Base-by-base conservation (phyloP, 129 eudicot genomes). In the Flaveria ramosissima region DNA sequence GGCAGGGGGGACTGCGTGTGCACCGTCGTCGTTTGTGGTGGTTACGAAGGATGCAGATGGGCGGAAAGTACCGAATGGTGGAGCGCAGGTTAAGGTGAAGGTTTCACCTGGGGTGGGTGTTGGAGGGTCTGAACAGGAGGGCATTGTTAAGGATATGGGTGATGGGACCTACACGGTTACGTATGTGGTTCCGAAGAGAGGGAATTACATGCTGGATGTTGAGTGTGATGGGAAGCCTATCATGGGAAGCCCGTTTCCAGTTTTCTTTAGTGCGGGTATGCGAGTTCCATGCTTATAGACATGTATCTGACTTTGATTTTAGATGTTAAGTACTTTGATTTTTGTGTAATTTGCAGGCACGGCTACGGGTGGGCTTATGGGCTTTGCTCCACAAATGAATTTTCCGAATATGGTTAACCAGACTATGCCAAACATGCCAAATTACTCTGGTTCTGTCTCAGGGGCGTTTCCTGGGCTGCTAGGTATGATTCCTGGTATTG, bases 381-480 rank as follows among this genome's bases (percentile, higher is more conserved):
- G 97, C 51, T 74, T 90, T 77, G 84, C 86, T 52, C 94, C 94
- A 16, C 78, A 83, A 74, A 16, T 90, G 51, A 74, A 89, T 71
- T 92, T 56, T 70, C 89, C 93, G 1, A 92, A 85, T 86, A 32
- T 92, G 72, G 92, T 92, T 43, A 92, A 92, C 78, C 96, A 88
- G 71, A 95, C 93, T 55, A 92, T 95, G 99, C 99, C 99, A 30
- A 95, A 95, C 84, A 95, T 95, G 99, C 99, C 99, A 70, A 95
- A 95, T 83, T 95, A 95, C 85, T 86, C 97, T 7, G 99, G 92
- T 76, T 95, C 99, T 75, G 97, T 95, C 43, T 92, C 97, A 14
- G 99, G 99, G 50, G 93, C 99, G 15, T 88, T 91, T 65, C 97
- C 99, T 2, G 99, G 99, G 26, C 80, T 95, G 76, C 92, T 89